These are phyloP conservation scores for Stenogyne calaminthoides DNA, from an alignment of 305 asterid species.

Conservation along the genomic window DNA sequence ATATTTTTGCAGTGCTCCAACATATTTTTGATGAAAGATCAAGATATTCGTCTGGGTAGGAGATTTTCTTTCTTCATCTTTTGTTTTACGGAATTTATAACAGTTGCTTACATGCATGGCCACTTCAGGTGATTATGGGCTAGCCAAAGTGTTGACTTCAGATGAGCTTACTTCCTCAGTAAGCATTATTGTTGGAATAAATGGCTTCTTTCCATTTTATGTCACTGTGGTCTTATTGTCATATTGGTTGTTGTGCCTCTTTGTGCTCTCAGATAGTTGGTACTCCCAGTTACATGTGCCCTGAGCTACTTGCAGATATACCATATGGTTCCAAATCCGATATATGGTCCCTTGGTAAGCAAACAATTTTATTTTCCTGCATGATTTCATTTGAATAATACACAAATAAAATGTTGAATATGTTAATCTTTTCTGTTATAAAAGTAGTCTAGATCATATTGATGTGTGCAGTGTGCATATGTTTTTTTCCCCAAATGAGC, in stretches of 20 bases:
- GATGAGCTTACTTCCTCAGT: slow-evolving; percentile 94
- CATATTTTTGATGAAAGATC: slow-evolving; percentile 85
- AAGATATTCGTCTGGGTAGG: slow-evolving; percentile 92
- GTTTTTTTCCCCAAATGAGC: slow-evolving; percentile 20
- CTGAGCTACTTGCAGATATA: slow-evolving; percentile 96
- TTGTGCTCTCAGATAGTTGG: slow-evolving; percentile 75
- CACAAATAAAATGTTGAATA: slow-evolving; percentile 11
- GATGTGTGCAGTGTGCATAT: not conserved
- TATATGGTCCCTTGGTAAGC: slow-evolving; percentile 93
- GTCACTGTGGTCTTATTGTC: slow-evolving; percentile 12
- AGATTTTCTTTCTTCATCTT: slow-evolving; percentile 25
- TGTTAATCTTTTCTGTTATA: not conserved
- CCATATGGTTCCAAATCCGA: slow-evolving; percentile 99
- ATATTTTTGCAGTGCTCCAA: slow-evolving; percentile 82
- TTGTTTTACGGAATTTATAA: slow-evolving; percentile 23
- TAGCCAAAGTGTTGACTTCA: slow-evolving; percentile 84
- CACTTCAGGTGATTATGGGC: slow-evolving; percentile 92
- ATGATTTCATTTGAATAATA: slow-evolving; percentile 14
- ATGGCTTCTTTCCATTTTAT: slow-evolving; percentile 6
- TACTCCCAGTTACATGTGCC: slow-evolving; percentile 98
- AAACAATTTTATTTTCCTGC: slow-evolving; percentile 13
- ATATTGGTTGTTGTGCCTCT: slow-evolving; percentile 28
- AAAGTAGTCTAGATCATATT: slow-evolving; percentile 15
- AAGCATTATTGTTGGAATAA: slow-evolving; percentile 34
- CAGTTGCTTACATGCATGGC: slow-evolving; percentile 33